Percentiles rank a stretch among this genome's conserved stretches.
Conservation (phyloP, 805 yeast species). For the Naumovozyma castellii region DNA sequence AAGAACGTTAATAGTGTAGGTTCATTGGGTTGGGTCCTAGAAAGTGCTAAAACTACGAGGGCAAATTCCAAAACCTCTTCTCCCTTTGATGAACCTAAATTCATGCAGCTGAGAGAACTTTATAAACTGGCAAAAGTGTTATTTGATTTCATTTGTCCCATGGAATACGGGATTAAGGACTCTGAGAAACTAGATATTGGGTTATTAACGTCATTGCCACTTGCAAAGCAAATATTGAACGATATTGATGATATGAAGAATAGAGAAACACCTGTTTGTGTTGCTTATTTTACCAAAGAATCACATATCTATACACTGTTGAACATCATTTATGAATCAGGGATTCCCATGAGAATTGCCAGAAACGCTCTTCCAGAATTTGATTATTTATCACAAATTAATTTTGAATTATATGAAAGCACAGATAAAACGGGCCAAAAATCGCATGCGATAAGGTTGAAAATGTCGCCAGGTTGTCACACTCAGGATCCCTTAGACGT, state of each 20-base stretch:
- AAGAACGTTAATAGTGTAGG: slow-evolving; percentile 38
- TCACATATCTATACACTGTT: slow-evolving; percentile 90
- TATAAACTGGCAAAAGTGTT: slow-evolving; percentile 84
- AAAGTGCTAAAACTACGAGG: slow-evolving; percentile 29
- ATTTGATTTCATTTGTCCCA: slow-evolving; percentile 96
- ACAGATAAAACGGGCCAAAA: slow-evolving; percentile 62
- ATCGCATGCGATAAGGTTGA: slow-evolving; percentile 80
- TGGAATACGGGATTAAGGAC: slow-evolving; percentile 94
- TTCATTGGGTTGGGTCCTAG: slow-evolving; percentile 65
- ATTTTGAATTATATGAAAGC: slow-evolving; percentile 83
- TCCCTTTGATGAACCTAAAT: slow-evolving; percentile 71
- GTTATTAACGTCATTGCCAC: slow-evolving; percentile 81
- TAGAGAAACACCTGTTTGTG: slow-evolving; percentile 72
- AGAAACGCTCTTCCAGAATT: slow-evolving; percentile 93
- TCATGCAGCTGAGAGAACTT: slow-evolving; percentile 73
- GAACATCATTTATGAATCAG: slow-evolving; percentile 84
- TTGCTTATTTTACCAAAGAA: slow-evolving; percentile 91
- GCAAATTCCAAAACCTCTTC: slow-evolving; percentile 25
- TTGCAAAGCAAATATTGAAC: slow-evolving; percentile 74
- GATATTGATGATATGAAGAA: slow-evolving; percentile 76
- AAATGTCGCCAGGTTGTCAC: slow-evolving; percentile 97
- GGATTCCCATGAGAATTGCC: slow-evolving; percentile 89
- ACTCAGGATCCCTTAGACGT: slow-evolving; percentile 96
- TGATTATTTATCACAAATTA: slow-evolving; percentile 89
- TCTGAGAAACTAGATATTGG: slow-evolving; percentile 95